Conservation (phyloP, 176 grass and related monocot species). For the Calamus simplicifolius region DNA sequence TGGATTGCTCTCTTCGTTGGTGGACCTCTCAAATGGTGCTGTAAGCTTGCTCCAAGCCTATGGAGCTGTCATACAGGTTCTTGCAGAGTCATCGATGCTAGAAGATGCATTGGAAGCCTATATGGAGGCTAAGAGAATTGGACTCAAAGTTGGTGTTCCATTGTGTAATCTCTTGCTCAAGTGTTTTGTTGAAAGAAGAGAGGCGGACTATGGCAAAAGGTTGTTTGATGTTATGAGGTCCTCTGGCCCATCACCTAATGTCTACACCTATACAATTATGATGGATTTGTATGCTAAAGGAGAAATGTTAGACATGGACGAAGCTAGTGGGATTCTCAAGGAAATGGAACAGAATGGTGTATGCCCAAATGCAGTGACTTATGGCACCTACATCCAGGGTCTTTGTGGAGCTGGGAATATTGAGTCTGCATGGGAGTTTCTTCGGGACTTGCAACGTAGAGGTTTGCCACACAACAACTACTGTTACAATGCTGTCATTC, state of each 20-base stretch:
- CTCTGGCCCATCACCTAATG: slow-evolving; percentile 43
- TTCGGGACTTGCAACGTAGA: slow-evolving; percentile 26
- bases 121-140: slow-evolving; percentile 39
- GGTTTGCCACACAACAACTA: slow-evolving; percentile 39
- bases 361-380: slow-evolving; percentile 44
- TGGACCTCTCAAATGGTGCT: slow-evolving; percentile 25
- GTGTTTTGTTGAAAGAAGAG: slow-evolving; percentile 37
- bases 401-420: slow-evolving; percentile 35
- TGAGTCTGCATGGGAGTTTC: slow-evolving; percentile 40
- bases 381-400: slow-evolving; percentile 51
- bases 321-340: slow-evolving; percentile 46
- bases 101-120: slow-evolving; percentile 51
- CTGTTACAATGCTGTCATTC: slow-evolving; percentile 59
- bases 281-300: slow-evolving; percentile 45
- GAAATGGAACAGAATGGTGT: slow-evolving; percentile 43
- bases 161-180: slow-evolving; percentile 70
- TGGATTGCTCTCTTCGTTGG: slow-evolving; percentile 30
- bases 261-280: slow-evolving; percentile 54
- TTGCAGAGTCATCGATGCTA: slow-evolving; percentile 33
- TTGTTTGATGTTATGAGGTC: slow-evolving; percentile 67
- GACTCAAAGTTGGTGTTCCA: slow-evolving; percentile 23
- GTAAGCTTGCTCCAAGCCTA: slow-evolving; percentile 52
- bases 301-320: slow-evolving; percentile 35
- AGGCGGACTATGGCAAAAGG: slow-evolving; percentile 26
- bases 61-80: slow-evolving; percentile 29